phyloP scores from a whole-genome alignment of 2,329 filamentous ascomycete genomes.

The Byssothecium circinans region DNA sequence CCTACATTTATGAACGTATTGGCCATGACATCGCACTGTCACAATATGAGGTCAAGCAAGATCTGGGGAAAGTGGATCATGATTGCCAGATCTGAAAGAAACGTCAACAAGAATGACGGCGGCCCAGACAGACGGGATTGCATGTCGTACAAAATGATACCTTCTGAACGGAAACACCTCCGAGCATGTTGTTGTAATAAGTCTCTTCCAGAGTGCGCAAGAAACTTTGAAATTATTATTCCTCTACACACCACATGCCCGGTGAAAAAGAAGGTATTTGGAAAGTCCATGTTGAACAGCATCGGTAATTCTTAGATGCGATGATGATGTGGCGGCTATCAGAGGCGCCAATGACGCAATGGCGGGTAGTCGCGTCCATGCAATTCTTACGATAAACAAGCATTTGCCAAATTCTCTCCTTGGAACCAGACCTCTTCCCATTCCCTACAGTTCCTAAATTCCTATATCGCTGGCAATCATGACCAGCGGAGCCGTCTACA shows the following conservation, averaged over 20 bases:
- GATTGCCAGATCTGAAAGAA: neutral
- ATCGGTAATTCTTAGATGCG: slow-evolving; percentile 4
- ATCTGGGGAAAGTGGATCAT: neutral
- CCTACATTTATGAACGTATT: too few relatives aligned
- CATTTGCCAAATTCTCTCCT: neutral
- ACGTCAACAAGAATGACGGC: neutral
- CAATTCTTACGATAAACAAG: neutral
- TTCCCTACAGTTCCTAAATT: neutral
- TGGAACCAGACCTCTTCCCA: neutral
- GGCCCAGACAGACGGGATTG: too few relatives aligned
- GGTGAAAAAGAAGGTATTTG: neutral
- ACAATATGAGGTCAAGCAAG: too few relatives aligned
- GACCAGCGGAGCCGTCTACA: slow-evolving; percentile 37
- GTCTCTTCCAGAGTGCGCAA: too few relatives aligned
- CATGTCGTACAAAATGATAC: too few relatives aligned
- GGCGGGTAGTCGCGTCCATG: neutral
- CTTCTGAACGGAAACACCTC: too few relatives aligned
- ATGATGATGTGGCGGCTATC: slow-evolving; percentile 8
- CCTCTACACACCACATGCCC: too few relatives aligned
- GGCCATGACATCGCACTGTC: too few relatives aligned
- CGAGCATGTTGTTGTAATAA: too few relatives aligned
- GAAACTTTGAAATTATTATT: too few relatives aligned
- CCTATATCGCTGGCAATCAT: slow-evolving; percentile 16
- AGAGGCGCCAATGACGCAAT: slow-evolving; percentile 13
- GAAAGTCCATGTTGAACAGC: neutral